These are phyloP conservation scores for Xylaria sp. DNA, from an alignment of 495 filamentous ascomycete species.

Conservation along the genomic window DNA sequence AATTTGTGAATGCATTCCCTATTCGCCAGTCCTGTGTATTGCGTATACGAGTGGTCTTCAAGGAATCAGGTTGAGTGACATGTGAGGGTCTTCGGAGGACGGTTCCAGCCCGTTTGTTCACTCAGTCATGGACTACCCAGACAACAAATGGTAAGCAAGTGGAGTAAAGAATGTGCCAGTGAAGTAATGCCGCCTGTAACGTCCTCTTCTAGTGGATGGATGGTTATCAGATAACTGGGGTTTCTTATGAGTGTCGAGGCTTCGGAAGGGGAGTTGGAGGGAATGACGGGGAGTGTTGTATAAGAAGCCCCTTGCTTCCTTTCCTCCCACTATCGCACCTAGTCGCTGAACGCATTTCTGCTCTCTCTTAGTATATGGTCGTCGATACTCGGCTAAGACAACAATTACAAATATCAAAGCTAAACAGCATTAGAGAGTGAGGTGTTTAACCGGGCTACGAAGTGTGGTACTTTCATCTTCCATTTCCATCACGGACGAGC, in stretches of 20 bases:
- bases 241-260: constrained; percentile 19
- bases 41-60: constrained; percentile 14
- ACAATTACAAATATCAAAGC: not conserved
- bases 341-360: constrained; percentile 8
- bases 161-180: constrained; percentile 24
- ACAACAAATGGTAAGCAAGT: constrained; percentile 21
- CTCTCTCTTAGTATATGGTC: constrained; percentile 14
- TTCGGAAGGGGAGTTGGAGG: constrained; percentile 11
- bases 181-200: constrained; percentile 21
- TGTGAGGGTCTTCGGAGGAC: constrained; percentile 16
- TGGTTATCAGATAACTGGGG: constrained; percentile 1
- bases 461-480: constrained; percentile 6
- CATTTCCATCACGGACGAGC: constrained; percentile 24
- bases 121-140: constrained; percentile 12
- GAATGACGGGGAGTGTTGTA: constrained; percentile 14
- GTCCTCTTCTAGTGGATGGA: constrained; percentile 5
- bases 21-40: constrained; percentile 21
- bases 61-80: constrained; percentile 13
- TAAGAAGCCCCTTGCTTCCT: constrained; percentile 21
- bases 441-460: not conserved
- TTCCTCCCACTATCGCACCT: not conserved
- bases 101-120: constrained; percentile 9
- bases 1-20: constrained; percentile 18
- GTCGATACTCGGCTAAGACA: constrained; percentile 2
- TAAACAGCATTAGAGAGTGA: constrained; percentile 7